Base-by-base conservation (phyloP, 371 early-diverging fungal species). In the Mortierella sp. region DNA sequence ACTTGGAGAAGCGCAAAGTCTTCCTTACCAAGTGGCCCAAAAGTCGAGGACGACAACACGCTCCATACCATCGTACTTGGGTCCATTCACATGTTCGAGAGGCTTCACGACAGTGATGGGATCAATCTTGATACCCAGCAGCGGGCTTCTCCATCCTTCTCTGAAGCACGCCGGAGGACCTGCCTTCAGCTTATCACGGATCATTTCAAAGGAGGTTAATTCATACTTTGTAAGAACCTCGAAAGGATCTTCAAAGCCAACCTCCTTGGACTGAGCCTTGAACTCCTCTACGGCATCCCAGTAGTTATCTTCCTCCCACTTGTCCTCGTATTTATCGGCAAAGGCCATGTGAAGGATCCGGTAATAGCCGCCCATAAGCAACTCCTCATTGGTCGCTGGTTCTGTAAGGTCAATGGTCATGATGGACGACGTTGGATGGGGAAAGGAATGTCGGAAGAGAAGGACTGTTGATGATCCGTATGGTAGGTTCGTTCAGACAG, bases 11-110 rank as follows among this genome's bases (percentile, higher is more conserved):
- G 18, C 41, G 19, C 38, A 41, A 6, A 1, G 14, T 21, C 18
- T 14, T 9, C 2, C 58, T 53, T 66, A 70, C 78, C 70, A 70
- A 3, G 78, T 58, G 14, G 78, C 78, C 78, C 78, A 76, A 62
- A 76, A 76, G 60, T 76, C 78, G 3, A 76, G 63, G 23, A 66
- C 66, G 19, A 76, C 78, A 30, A 76, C 54, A 4, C 66, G 62
- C 26, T 76, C 70, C 10, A 41, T 16, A 23, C 63, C 66, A 8
- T 0, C 16, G 31, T 48, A 70, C 13, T 54, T 38, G 21, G 54
- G 59, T 5, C 78, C 78, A 19, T 26, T 54, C 14, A 76, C 8
- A 31, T 66, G 70, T 27, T 58, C 49, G 41, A 65, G 46, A 9
- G 61, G 78, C 6, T 26, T 41, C 18, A 76, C 46, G n/a, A 19